Evolutionary conservation across 2,329 filamentous ascomycete species (phyloP), one percentile per base, ranked within the genome.

Genomic region (Didymella keratinophila): DNA sequence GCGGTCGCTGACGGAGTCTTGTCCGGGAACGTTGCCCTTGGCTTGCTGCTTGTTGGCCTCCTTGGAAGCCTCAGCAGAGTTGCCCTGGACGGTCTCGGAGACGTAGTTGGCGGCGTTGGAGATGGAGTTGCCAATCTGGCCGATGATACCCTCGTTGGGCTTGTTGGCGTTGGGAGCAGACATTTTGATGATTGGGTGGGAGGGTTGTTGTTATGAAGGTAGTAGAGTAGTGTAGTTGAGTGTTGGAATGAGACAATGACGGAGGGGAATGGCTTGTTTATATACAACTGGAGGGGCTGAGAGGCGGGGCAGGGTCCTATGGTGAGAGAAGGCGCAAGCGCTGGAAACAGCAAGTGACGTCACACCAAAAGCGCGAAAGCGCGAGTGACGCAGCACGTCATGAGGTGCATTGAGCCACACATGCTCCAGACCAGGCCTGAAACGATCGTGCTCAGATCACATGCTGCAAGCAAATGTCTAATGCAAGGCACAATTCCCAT

Each of bases 21-120:
- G 49, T 39, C 70, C 69, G 63, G 68, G 66, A 74, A 86, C 85
- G 83, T 89, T 89, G 76, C 87, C 87, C 65, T 79, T 79, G 71
- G 76, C 78, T 65, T 78, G 76, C 65, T 71, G 68, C 85, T 90
- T 89, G 85, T 90, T 89, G 80, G 81, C 80, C 80, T 89, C 86
- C 85, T 90, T 89, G 79, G 82, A 85, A 61, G 84, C 79, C 66
- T 83, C 81, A 61, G 80, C 79, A 63, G 81, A 73, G 61, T 80
- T 80, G 75, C 87, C 80, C 81, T 88, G 82, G 74, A 87, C 78
- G 71, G 81, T 79, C 82, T 89, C 88, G 67, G 85, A 78, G 79
- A 89, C 86, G 84, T 89, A 89, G 84, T 88, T 89, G 80, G 80
- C 86, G 72, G 83, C 84, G 79, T 88, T 85, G 82, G 77, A 71